These are phyloP conservation scores for Candida namnaoensis DNA, from an alignment of 805 yeast genomes.

Conservation along the genomic window DNA sequence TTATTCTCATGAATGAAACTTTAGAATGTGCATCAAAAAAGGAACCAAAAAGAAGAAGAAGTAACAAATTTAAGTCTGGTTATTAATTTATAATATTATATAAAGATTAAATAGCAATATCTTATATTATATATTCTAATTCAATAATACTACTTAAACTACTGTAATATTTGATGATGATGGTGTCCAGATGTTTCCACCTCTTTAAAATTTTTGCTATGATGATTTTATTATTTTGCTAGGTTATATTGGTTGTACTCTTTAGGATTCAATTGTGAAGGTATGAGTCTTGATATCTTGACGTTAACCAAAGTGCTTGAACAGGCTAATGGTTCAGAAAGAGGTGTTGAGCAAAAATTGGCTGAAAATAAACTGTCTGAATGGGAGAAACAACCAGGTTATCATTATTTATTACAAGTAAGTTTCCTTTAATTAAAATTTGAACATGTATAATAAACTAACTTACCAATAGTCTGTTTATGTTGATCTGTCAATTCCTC, in stretches of 20 bases:
- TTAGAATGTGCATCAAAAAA: too few relatives aligned
- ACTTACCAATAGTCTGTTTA: slow-evolving; percentile 36
- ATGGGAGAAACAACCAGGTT: slow-evolving; percentile 64
- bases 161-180: too few relatives aligned
- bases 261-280: background rate
- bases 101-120: too few relatives aligned
- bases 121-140: too few relatives aligned
- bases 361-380: slow-evolving; percentile 64
- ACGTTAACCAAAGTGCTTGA: slow-evolving; percentile 30
- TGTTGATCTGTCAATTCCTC: slow-evolving; percentile 44
- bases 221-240: background rate
- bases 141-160: too few relatives aligned
- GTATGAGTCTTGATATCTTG: background rate
- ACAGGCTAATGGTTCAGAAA: slow-evolving; percentile 41
- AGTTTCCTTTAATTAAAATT: background rate
- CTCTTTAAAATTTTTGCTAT: background rate
- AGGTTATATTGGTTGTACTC: too few relatives aligned
- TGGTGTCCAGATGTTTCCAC: background rate
- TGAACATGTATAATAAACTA: slow-evolving; percentile 17
- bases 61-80: too few relatives aligned
- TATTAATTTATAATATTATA: too few relatives aligned
- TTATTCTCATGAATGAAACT: too few relatives aligned
- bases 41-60: too few relatives aligned
- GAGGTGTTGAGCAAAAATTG: slow-evolving; percentile 41
- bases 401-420: slow-evolving; percentile 45